A percentile compares a stretch with the other conserved stretches of the same genome.
phyloP scores from a whole-genome alignment of 1,139 yeast genomes.

The Sugiyamaella grinbergsii region DNA sequence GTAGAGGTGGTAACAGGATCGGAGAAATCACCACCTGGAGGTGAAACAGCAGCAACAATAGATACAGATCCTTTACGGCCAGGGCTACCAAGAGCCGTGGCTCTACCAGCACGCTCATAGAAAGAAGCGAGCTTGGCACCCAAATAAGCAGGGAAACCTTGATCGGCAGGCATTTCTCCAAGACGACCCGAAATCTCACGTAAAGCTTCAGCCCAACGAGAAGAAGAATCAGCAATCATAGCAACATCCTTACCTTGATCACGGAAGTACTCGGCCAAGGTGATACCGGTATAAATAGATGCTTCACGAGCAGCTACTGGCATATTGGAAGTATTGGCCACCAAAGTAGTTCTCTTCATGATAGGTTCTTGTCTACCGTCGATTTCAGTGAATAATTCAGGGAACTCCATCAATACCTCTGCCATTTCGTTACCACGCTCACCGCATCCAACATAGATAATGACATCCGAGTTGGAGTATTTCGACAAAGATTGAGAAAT shows the following conservation, averaged over 20 bases:
- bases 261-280: conserved; percentile 97
- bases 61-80: conserved; percentile 96
- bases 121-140: conserved; percentile 98
- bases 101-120: conserved; percentile 99
- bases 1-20: conserved; percentile 99
- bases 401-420: conserved; percentile 99
- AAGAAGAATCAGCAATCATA: conserved; percentile 99
- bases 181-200: conserved; percentile 99
- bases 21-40: conserved; percentile 99
- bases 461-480: conserved; percentile 94
- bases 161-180: conserved; percentile 99
- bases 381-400: conserved; percentile 88
- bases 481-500: conserved; percentile 97
- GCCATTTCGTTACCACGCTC: conserved; percentile 99
- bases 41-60: conserved; percentile 98
- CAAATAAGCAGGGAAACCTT: conserved; percentile 99
- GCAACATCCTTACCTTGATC: conserved; percentile 99
- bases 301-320: conserved; percentile 99
- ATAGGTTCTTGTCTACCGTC: conserved; percentile 96
- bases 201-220: conserved; percentile 99
- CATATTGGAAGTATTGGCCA: conserved; percentile 98
- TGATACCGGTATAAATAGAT: conserved; percentile 97
- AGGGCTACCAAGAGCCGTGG: conserved; percentile 93
- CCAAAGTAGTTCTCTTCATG: conserved; percentile 98
- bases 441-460: conserved; percentile 84